Percentiles rank a stretch among this genome's conserved stretches.
Evolutionary conservation across 805 yeast species (phyloP).

Genomic region (Wickerhamiella alocasiicola): DNA sequence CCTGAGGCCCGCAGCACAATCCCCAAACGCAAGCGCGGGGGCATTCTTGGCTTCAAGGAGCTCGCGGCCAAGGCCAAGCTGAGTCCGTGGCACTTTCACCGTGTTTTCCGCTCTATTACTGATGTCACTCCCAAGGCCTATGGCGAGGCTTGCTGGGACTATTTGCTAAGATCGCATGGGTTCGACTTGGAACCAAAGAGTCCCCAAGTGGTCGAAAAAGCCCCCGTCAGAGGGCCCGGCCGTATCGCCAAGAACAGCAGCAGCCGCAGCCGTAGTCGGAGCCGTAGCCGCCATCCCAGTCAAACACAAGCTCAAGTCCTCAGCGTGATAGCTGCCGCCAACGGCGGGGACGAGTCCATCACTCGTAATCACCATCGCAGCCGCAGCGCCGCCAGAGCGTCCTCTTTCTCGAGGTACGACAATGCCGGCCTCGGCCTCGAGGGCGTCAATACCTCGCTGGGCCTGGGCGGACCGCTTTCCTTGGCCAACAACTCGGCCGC

Average conservation of each 20-base stretch:
- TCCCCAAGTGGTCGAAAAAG: constrained; percentile 3
- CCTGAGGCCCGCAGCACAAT: constrained; percentile 20
- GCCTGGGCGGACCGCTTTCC: not conserved
- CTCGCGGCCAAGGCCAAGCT: constrained; percentile 72
- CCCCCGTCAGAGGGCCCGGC: constrained; percentile 8
- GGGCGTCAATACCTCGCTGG: no score
- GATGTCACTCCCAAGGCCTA: constrained; percentile 81
- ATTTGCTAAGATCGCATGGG: constrained; percentile 19
- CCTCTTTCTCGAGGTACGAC: constrained; percentile 1
- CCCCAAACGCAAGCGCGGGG: constrained; percentile 29
- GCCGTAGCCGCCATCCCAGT: constrained; percentile 13
- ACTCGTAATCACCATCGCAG: constrained; percentile 6
- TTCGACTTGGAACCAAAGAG: constrained; percentile 19
- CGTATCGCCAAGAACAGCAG: constrained; percentile 12
- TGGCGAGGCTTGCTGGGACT: constrained; percentile 62
- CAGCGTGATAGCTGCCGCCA: not conserved
- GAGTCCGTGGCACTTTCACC: constrained; percentile 87
- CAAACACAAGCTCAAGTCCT: constrained; percentile 13
- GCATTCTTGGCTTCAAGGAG: constrained; percentile 53
- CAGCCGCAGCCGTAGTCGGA: constrained; percentile 10
- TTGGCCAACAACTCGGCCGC: not conserved
- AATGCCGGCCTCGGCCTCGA: no score
- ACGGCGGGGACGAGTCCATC: not conserved
- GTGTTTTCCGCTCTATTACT: constrained; percentile 76
- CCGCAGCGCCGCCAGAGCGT: constrained; percentile 2